phyloP scores from a whole-genome alignment of 345 rosid genomes.

The Hibiscus tridactylites region DNA sequence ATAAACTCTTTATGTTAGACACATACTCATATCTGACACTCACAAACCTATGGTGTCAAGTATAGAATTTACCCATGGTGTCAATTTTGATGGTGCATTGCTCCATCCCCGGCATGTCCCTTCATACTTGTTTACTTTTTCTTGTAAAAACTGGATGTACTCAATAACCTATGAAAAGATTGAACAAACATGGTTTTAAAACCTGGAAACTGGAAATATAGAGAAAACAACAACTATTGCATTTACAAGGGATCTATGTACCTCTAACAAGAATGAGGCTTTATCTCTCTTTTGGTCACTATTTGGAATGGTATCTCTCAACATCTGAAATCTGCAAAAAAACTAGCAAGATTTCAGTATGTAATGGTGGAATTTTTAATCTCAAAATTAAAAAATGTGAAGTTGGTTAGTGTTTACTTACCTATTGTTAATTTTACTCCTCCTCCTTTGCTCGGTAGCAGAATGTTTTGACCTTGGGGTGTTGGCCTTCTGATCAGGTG shows the following conservation, averaged over 20 bases:
- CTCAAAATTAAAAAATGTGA: neutral
- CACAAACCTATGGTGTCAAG: neutral
- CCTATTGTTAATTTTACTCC: constrained; percentile 98
- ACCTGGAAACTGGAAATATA: neutral
- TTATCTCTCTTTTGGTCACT: constrained; percentile 83
- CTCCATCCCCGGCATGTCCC: constrained; percentile 68
- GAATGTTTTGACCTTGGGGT: constrained; percentile 98
- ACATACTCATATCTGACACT: neutral
- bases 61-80: constrained; percentile 53
- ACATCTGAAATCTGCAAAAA: constrained; percentile 72
- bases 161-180: constrained; percentile 65
- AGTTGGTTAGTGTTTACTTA: constrained; percentile 13
- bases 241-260: constrained; percentile 7
- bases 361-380: neutral
- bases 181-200: neutral
- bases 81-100: constrained; percentile 52
- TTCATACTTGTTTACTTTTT: constrained; percentile 65
- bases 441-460: constrained; percentile 92
- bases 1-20: neutral
- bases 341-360: neutral
- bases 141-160: constrained; percentile 84
- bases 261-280: constrained; percentile 64
- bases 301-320: constrained; percentile 82
- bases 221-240: neutral
- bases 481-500: constrained; percentile 60